Base-by-base conservation (phyloP, 106 monocot species). In the Gastrodia elata region DNA sequence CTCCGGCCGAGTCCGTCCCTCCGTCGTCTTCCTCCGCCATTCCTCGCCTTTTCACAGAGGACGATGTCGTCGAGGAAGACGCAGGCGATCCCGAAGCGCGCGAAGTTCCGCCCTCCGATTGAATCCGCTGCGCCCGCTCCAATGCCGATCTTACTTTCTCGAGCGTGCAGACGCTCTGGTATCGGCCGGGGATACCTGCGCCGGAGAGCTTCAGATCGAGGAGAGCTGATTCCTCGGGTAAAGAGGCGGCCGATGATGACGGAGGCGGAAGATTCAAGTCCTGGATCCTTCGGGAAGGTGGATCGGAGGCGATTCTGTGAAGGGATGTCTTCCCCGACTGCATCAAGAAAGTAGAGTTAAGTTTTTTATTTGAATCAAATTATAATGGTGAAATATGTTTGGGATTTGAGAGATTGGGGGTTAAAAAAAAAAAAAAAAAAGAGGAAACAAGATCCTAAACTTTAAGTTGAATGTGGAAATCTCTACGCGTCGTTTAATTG, bases 221-320 rank as follows among this genome's bases (percentile, higher is more conserved):
- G 68, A 73, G 39, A 9, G 70, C 44, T 2, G 68, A 42, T 39
- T 79, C 68, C 24, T 58, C 65, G 14, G 79, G 30, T 1, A 40
- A 20, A 44, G 5, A 43, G 71, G n/a, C 48, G 78, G 33, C 27
- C 1, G 72, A 48, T 2, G 48, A 13, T 20, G 72, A 5, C 28
- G 72, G 68, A 14, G 72, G 89, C 0, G 77, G 84, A 5, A 85
- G 77, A 69, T 85, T 89, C n/a, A 88, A 80, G 73, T 88, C 88
- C 33, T 80, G 77, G n/a, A 79, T 3, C 36, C 49, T 43, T 46
- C 38, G 69, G 37, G 16, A 39, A 9, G 27, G 20, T 59, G 59
- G 77, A 30, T 36, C 30, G 65, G 75, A 68, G 22, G 55, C 38
- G 15, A 48, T 37, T 56, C 52, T 78, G 58, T 68, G 76, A 18